Conservation (phyloP, 352 stramenopile genomes). For the Globisporangium recalcitrans region DNA sequence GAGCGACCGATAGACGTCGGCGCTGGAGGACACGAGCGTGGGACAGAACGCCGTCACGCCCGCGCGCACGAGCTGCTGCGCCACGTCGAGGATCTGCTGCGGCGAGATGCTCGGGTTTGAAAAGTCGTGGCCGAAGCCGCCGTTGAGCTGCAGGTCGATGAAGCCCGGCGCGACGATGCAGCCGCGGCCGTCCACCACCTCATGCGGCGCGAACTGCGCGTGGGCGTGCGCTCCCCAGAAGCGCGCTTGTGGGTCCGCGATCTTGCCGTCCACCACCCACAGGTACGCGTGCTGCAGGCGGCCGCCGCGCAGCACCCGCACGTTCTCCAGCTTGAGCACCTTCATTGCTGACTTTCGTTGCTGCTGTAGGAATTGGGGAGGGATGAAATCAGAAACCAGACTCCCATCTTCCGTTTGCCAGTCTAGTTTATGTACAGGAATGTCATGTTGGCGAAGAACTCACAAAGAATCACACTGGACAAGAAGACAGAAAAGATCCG, state of each 20-base stretch:
- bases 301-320: constrained; percentile 47
- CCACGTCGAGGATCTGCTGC: constrained; percentile 43
- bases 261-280: constrained; percentile 49
- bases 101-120: constrained; percentile 43
- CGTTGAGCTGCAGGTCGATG: constrained; percentile 90
- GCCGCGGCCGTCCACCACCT: constrained; percentile 61
- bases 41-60: constrained; percentile 86
- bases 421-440: background rate
- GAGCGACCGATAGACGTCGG: constrained; percentile 52
- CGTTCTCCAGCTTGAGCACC: constrained; percentile 55
- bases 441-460: background rate
- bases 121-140: constrained; percentile 85
- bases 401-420: too few relatives aligned
- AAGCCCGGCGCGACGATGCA: constrained; percentile 79
- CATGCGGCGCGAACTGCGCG: constrained; percentile 33
- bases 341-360: background rate
- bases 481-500: background rate
- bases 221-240: constrained; percentile 38
- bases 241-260: constrained; percentile 46
- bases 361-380: too few relatives aligned
- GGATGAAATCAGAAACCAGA: too few relatives aligned
- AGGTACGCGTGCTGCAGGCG: constrained; percentile 32
- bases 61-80: constrained; percentile 41
- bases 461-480: background rate
- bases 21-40: constrained; percentile 81